Evolutionary conservation across 139 green algal species (phyloP).

Genomic region (Coelastrella sp.): DNA sequence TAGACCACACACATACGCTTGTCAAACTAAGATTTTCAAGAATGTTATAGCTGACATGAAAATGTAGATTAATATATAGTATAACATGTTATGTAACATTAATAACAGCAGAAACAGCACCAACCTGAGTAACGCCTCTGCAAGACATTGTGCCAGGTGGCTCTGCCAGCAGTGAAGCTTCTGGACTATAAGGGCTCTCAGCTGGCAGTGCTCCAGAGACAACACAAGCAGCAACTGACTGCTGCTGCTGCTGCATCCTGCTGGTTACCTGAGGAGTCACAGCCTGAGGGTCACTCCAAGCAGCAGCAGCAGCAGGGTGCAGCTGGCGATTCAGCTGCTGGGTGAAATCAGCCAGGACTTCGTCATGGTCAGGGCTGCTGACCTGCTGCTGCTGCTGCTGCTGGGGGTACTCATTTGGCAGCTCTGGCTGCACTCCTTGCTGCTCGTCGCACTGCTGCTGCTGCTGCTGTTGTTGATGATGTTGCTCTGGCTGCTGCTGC

Average conservation of each 20-base stretch:
- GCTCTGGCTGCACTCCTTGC: neutral
- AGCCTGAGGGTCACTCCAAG: neutral
- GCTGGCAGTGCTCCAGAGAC: neutral
- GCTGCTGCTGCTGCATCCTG: neutral
- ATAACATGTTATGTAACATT: neutral
- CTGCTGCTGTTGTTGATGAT: neutral
- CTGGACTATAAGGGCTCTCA: neutral
- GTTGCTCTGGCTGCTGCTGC: neutral
- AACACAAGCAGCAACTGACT: neutral
- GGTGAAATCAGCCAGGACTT: neutral
- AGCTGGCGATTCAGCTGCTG: neutral
- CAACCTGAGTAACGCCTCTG: neutral
- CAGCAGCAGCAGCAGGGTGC: constrained; percentile 4
- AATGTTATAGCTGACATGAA: neutral
- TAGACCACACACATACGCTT: no score
- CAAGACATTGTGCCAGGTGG: neutral
- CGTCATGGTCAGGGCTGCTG: neutral
- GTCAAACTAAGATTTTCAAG: no score
- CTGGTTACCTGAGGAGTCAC: neutral
- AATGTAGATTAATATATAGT: neutral
- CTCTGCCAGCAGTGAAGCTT: neutral
- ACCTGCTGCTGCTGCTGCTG: constrained; percentile 1
- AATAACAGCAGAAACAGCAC: neutral
- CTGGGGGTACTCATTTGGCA: neutral
- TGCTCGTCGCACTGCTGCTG: neutral